A percentile compares a stretch with the other conserved stretches of the same genome.
These are phyloP conservation scores for thale cress (Arabidopsis thaliana) DNA, from an alignment of 345 rosid genomes.

Conservation along the genomic window DNA sequence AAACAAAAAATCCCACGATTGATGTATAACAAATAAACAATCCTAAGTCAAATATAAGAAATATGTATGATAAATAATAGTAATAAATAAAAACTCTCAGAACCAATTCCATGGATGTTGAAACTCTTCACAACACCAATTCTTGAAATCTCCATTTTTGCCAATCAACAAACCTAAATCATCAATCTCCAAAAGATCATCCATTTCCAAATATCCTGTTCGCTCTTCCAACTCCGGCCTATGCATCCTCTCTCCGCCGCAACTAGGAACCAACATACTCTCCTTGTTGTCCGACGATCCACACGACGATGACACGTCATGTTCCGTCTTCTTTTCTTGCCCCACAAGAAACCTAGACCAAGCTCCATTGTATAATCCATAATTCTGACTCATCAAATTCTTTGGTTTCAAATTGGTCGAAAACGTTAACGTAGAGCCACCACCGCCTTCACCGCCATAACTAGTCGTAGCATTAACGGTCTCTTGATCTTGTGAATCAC, in stretches of 20 bases:
- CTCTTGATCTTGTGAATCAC: constrained; percentile 29
- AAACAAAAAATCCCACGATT: constrained; percentile 1
- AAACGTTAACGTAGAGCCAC: constrained; percentile 8
- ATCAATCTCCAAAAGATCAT: constrained; percentile 45
- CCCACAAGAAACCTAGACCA: constrained; percentile 41
- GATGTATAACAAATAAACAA: constrained; percentile 29
- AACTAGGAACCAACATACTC: constrained; percentile 18
- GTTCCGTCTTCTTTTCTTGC: constrained; percentile 33
- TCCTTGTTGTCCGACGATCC: constrained; percentile 40
- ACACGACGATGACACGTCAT: constrained; percentile 33
- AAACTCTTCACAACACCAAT: constrained; percentile 47
- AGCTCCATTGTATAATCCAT: constrained; percentile 24
- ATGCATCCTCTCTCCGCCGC: constrained; percentile 33
- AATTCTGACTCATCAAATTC: not conserved
- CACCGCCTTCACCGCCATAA: constrained; percentile 4
- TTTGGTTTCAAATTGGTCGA: constrained; percentile 22
- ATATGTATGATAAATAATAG: constrained; percentile 22
- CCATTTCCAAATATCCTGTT: constrained; percentile 43
- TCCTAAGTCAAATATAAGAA: constrained; percentile 26
- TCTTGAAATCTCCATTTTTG: constrained; percentile 49
- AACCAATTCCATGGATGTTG: constrained; percentile 54
- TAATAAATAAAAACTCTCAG: constrained; percentile 20
- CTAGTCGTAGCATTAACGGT: constrained; percentile 17
- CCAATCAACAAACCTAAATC: constrained; percentile 49
- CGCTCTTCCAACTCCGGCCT: constrained; percentile 36